Conservation (phyloP, 2,329 filamentous ascomycete species). For the Alternaria gaisen region DNA sequence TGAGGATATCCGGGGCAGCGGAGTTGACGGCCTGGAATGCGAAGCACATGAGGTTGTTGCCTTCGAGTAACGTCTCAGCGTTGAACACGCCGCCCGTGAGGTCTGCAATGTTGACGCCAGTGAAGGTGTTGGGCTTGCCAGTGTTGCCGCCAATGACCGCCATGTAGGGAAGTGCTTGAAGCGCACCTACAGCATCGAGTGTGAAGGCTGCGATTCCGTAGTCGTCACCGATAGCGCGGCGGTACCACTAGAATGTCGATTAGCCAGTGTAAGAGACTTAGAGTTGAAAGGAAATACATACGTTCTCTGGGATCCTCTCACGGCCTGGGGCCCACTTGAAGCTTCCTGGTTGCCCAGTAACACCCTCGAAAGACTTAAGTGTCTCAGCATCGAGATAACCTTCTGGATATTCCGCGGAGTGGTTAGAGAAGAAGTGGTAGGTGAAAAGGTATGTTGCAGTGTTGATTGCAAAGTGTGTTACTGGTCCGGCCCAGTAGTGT, state of each 20-base stretch:
- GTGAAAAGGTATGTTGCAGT: constrained; percentile 17
- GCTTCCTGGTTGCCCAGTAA: constrained; percentile 28
- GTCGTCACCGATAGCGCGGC: constrained; percentile 25
- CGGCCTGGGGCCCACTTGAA: constrained; percentile 29
- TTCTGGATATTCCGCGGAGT: constrained; percentile 29
- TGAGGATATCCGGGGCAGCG: constrained; percentile 23
- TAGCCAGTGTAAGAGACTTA: constrained; percentile 7
- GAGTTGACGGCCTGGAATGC: constrained; percentile 26
- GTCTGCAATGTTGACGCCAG: constrained; percentile 26
- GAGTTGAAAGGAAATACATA: constrained; percentile 11
- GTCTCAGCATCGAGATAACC: constrained; percentile 29
- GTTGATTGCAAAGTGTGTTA: constrained; percentile 28
- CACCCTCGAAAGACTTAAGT: constrained; percentile 30
- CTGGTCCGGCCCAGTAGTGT: constrained; percentile 24
- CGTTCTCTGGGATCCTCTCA: constrained; percentile 34
- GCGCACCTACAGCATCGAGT: constrained; percentile 17
- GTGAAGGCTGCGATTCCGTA: constrained; percentile 8
- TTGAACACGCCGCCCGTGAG: constrained; percentile 32
- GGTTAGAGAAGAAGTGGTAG: constrained; percentile 31
- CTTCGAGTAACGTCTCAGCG: constrained; percentile 19
- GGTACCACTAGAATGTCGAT: constrained; percentile 15
- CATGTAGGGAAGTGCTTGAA: constrained; percentile 20
- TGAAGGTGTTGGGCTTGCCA: constrained; percentile 27
- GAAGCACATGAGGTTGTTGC: constrained; percentile 31
- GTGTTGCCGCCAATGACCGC: constrained; percentile 32